These are phyloP conservation scores for Gracilaria vermiculophylla DNA, from an alignment of 23 red algal species.

Conservation along the genomic window DNA sequence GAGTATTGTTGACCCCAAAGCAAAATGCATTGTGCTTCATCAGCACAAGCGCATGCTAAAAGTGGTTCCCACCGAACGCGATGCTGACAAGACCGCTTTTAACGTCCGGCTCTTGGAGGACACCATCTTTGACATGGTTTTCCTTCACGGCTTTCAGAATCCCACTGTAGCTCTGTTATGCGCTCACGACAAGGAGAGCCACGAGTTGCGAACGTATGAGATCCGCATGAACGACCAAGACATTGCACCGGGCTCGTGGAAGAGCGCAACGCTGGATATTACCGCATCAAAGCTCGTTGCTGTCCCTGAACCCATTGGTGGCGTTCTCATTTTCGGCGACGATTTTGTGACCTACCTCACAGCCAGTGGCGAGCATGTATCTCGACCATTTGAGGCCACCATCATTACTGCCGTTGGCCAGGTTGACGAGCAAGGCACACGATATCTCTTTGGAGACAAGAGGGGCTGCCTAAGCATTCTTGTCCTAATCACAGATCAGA, in stretches of 20 bases:
- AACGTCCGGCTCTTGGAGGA: slow-evolving; percentile 85
- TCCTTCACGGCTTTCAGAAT: slow-evolving; percentile 73
- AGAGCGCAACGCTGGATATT: slow-evolving; percentile 65
- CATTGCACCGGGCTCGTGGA: slow-evolving; percentile 50
- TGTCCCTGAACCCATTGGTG: slow-evolving; percentile 65
- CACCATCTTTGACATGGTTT: slow-evolving; percentile 81
- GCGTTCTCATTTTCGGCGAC: slow-evolving; percentile 83
- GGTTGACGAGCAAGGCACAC: slow-evolving; percentile 66
- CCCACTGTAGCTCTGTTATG: slow-evolving; percentile 87
- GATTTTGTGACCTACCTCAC: slow-evolving; percentile 65
- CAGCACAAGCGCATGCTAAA: slow-evolving; percentile 83
- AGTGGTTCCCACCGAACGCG: slow-evolving; percentile 78
- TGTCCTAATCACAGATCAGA: slow-evolving; percentile 45
- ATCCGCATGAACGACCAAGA: slow-evolving; percentile 79
- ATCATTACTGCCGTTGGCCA: slow-evolving; percentile 59
- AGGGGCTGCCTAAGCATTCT: slow-evolving; percentile 86
- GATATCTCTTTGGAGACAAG: slow-evolving; percentile 89
- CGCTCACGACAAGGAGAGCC: slow-evolving; percentile 26
- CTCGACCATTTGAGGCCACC: slow-evolving; percentile 50
- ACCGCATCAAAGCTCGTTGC: slow-evolving; percentile 71
- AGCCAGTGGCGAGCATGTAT: slow-evolving; percentile 5
- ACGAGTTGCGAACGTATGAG: slow-evolving; percentile 67
- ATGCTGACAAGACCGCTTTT: slow-evolving; percentile 80
- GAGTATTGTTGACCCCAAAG: slow-evolving; percentile 79
- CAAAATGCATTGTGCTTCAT: slow-evolving; percentile 78